phyloP scores from a whole-genome alignment of 805 yeast species.

The Danielia reshetovae region DNA sequence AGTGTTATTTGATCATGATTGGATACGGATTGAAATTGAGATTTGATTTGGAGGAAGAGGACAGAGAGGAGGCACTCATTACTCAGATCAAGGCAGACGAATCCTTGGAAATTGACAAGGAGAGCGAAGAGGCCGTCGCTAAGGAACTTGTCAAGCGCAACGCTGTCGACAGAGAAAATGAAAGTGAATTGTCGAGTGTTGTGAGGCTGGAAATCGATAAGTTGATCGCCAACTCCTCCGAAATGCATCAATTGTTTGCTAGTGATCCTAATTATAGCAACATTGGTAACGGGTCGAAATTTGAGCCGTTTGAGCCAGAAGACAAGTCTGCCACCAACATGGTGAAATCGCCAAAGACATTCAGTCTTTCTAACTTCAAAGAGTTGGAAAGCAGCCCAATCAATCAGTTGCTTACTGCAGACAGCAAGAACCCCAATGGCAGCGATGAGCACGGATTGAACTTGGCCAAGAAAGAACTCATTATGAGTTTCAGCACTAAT shows the following conservation, averaged over 20 bases:
- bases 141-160: slow-evolving; percentile 6
- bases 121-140: slow-evolving; percentile 6
- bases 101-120: slow-evolving; percentile 1
- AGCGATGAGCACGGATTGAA: slow-evolving; percentile 3
- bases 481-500: slow-evolving; percentile 31
- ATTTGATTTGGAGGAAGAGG: slow-evolving; percentile 37
- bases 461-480: slow-evolving; percentile 15
- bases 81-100: slow-evolving; percentile 6
- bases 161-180: slow-evolving; percentile 12
- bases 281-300: background rate
- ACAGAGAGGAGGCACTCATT: slow-evolving; percentile 11
- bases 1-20: slow-evolving; percentile 41
- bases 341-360: slow-evolving; percentile 41
- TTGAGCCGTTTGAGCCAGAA: slow-evolving; percentile 4
- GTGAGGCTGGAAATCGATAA: slow-evolving; percentile 31
- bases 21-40: slow-evolving; percentile 47
- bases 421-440: slow-evolving; percentile 4
- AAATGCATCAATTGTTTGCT: slow-evolving; percentile 13
- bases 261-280: slow-evolving; percentile 5
- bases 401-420: slow-evolving; percentile 27
- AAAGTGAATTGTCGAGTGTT: slow-evolving; percentile 29
- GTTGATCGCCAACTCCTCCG: slow-evolving; percentile 14
- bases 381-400: slow-evolving; percentile 34
- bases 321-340: slow-evolving; percentile 14
- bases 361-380: slow-evolving; percentile 32